A percentile compares a stretch with the other conserved stretches of the same genome.
phyloP scores from a whole-genome alignment of 305 asterid species.

The Nicotiana rustica region DNA sequence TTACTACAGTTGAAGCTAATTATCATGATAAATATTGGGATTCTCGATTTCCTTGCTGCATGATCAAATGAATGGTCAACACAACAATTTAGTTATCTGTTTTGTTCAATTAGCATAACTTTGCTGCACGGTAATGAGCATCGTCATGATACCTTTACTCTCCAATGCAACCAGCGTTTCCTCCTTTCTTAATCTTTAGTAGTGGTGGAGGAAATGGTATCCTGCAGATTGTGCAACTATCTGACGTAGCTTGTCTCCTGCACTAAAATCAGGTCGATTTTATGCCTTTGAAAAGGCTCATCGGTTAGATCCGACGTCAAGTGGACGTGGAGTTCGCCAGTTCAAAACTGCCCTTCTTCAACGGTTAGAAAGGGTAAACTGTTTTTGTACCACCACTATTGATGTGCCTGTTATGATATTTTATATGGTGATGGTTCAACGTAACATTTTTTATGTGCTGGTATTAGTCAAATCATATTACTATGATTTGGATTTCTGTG shows the following conservation, averaged over 20 bases:
- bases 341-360: constrained; percentile 98
- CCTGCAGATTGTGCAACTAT: constrained; percentile 29
- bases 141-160: neutral
- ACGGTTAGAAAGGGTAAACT: constrained; percentile 87
- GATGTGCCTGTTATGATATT: constrained; percentile 15
- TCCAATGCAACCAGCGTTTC: constrained; percentile 11
- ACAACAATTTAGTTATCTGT: constrained; percentile 12
- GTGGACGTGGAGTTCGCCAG: constrained; percentile 99
- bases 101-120: constrained; percentile 17
- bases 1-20: neutral
- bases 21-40: constrained; percentile 20
- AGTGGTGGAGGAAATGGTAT: neutral
- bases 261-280: constrained; percentile 80
- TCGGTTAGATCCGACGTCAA: constrained; percentile 92
- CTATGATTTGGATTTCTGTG: constrained; percentile 17
- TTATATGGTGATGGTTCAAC: constrained; percentile 22
- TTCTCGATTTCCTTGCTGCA: neutral
- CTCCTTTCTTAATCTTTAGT: neutral
- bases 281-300: constrained; percentile 99
- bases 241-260: constrained; percentile 27
- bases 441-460: neutral
- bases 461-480: constrained; percentile 8
- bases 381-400: constrained; percentile 16
- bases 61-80: constrained; percentile 29
- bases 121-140: constrained; percentile 15